Conservation (phyloP, 2,329 filamentous ascomycete species). For the Alternaria burnsii region DNA sequence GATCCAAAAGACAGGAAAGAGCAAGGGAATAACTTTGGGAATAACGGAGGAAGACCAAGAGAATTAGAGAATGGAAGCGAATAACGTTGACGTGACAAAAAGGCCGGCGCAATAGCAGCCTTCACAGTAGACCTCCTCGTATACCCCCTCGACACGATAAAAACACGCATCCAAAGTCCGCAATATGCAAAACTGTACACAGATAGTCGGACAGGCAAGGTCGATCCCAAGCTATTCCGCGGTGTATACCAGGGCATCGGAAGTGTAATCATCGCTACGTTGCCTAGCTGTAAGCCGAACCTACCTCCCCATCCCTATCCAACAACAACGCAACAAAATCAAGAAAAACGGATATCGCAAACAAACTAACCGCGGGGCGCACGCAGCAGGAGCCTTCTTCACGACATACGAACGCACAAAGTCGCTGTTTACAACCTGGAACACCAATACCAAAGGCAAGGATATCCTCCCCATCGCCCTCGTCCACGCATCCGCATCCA, state of each 20-base stretch:
- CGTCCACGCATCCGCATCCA: slow-evolving; percentile 77
- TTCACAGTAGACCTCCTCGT: slow-evolving; percentile 86
- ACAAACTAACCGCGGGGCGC: not conserved
- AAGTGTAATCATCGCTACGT: slow-evolving; percentile 82
- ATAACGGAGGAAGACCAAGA: not conserved
- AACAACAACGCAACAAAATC: not conserved
- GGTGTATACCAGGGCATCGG: slow-evolving; percentile 89
- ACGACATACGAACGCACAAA: slow-evolving; percentile 87
- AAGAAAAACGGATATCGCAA: too few relatives aligned
- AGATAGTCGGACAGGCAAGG: slow-evolving; percentile 63
- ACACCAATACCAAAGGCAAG: slow-evolving; percentile 48
- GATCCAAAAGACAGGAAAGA: not conserved
- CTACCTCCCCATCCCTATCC: not conserved
- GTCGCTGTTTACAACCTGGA: slow-evolving; percentile 63
- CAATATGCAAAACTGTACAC: slow-evolving; percentile 75
- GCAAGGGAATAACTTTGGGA: not conserved
- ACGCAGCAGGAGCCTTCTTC: slow-evolving; percentile 84
- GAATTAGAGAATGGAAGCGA: too few relatives aligned
- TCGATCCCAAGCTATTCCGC: slow-evolving; percentile 67
- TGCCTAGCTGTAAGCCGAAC: slow-evolving; percentile 74
- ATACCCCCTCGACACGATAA: slow-evolving; percentile 89
- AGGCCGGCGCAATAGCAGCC: slow-evolving; percentile 86
- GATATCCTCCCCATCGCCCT: slow-evolving; percentile 69
- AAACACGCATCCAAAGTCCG: slow-evolving; percentile 83
- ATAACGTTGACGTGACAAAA: not conserved